Conservation (phyloP, 257 asterid genomes). For the Primulina huaijiensis region DNA sequence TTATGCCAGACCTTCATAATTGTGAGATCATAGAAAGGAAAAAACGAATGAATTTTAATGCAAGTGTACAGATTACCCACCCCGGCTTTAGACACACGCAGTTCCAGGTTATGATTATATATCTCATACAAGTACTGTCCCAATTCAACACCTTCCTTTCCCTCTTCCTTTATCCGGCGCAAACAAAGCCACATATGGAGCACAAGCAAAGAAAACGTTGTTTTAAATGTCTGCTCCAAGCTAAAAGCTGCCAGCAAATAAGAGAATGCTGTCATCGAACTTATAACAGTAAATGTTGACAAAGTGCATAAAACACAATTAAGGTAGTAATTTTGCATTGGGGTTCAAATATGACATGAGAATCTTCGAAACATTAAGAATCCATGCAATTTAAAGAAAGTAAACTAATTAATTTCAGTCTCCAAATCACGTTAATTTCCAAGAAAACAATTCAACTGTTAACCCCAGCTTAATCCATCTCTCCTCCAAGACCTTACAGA, state of each 20-base stretch:
- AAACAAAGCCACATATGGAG: constrained; percentile 95
- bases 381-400: neutral
- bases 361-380: neutral
- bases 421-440: neutral
- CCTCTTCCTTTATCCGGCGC: constrained; percentile 83
- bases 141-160: constrained; percentile 86
- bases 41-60: constrained; percentile 11
- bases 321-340: neutral
- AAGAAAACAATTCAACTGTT: neutral
- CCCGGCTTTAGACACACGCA: constrained; percentile 96
- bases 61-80: constrained; percentile 46
- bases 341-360: neutral
- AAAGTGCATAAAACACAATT: constrained; percentile 14
- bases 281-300: constrained; percentile 15
- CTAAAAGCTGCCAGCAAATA: constrained; percentile 65
- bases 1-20: neutral
- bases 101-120: constrained; percentile 73
- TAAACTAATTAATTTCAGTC: neutral
- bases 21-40: constrained; percentile 12
- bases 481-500: neutral
- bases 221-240: constrained; percentile 91
- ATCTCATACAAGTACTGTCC: constrained; percentile 86
- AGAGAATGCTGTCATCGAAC: constrained; percentile 15
- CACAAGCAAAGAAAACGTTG: constrained; percentile 81
- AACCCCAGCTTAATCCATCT: neutral